phyloP scores from a whole-genome alignment of 768 basidiomycete species.

The Serendipita vermifera region DNA sequence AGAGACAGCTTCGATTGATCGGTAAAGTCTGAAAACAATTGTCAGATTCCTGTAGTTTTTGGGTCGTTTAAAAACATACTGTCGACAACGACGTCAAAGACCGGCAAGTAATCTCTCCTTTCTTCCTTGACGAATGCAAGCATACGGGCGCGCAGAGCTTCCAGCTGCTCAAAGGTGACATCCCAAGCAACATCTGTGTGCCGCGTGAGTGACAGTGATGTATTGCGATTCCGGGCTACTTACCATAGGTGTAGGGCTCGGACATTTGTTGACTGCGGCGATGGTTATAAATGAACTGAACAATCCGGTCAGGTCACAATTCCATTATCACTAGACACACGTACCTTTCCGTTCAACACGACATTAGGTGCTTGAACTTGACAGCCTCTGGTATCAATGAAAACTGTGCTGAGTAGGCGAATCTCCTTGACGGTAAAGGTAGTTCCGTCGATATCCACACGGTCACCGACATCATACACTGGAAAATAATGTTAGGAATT shows the following conservation, averaged over 20 bases:
- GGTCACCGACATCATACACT: slow-evolving; percentile 63
- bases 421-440: slow-evolving; percentile 80
- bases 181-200: slow-evolving; percentile 59
- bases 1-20: slow-evolving; percentile 67
- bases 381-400: slow-evolving; percentile 46
- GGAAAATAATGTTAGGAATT: no score
- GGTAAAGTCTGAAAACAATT: slow-evolving; percentile 46
- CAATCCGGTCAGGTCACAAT: neutral
- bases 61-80: slow-evolving; percentile 27
- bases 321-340: slow-evolving; percentile 12
- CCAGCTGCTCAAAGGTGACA: slow-evolving; percentile 72
- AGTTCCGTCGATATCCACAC: slow-evolving; percentile 40
- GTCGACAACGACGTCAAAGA: slow-evolving; percentile 59
- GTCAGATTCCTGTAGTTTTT: neutral
- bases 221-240: neutral
- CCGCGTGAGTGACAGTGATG: neutral
- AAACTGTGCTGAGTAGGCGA: slow-evolving; percentile 62
- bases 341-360: slow-evolving; percentile 42
- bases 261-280: slow-evolving; percentile 68
- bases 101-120: slow-evolving; percentile 59
- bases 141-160: slow-evolving; percentile 66
- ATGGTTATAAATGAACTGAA: slow-evolving; percentile 55
- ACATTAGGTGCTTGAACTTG: slow-evolving; percentile 63
- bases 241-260: slow-evolving; percentile 42
- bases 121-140: slow-evolving; percentile 58